phyloP scores from a whole-genome alignment of 2,329 filamentous ascomycete genomes.

The Daldinia sp. region DNA sequence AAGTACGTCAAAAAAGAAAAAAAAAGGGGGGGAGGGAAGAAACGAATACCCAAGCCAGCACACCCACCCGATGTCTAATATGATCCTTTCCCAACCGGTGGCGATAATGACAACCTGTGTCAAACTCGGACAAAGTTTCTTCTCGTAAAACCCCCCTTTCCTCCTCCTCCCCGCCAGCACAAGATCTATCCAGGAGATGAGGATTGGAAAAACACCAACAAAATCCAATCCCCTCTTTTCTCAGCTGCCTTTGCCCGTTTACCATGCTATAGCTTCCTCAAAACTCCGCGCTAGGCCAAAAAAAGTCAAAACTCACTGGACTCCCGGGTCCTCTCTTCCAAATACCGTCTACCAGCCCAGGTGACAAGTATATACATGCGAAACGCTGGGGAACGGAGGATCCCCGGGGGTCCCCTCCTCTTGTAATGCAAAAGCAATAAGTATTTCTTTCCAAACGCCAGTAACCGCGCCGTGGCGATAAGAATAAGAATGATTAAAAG shows the following conservation, averaged over 20 bases:
- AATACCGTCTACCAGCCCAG: slow-evolving; percentile 27
- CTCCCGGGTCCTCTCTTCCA: slow-evolving; percentile 2
- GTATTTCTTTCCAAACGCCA: slow-evolving; percentile 24
- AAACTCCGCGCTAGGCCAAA: slow-evolving; percentile 40
- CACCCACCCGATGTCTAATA: slow-evolving; percentile 7
- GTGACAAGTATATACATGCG: slow-evolving; percentile 23
- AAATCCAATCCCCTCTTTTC: slow-evolving; percentile 30
- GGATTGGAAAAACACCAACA: slow-evolving; percentile 10
- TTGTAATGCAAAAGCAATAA: slow-evolving; percentile 17
- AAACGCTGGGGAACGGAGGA: slow-evolving; percentile 21
- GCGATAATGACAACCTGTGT: slow-evolving; percentile 15
- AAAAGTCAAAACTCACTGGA: slow-evolving; percentile 16
- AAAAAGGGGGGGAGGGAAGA: background rate
- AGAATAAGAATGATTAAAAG: slow-evolving; percentile 11
- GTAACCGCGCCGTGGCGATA: slow-evolving; percentile 8
- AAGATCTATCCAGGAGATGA: slow-evolving; percentile 14
- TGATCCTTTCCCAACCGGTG: slow-evolving; percentile 13
- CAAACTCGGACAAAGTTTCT: background rate
- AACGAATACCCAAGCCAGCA: slow-evolving; percentile 11
- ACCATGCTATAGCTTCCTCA: slow-evolving; percentile 19
- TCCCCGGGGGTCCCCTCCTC: slow-evolving; percentile 4
- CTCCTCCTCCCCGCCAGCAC: background rate
- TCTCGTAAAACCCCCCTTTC: background rate
- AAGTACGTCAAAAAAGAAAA: slow-evolving; percentile 23
- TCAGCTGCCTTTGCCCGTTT: slow-evolving; percentile 5